These are phyloP conservation scores for Alternaria brassicae DNA, from an alignment of 2,329 filamentous ascomycete genomes.

Conservation along the genomic window DNA sequence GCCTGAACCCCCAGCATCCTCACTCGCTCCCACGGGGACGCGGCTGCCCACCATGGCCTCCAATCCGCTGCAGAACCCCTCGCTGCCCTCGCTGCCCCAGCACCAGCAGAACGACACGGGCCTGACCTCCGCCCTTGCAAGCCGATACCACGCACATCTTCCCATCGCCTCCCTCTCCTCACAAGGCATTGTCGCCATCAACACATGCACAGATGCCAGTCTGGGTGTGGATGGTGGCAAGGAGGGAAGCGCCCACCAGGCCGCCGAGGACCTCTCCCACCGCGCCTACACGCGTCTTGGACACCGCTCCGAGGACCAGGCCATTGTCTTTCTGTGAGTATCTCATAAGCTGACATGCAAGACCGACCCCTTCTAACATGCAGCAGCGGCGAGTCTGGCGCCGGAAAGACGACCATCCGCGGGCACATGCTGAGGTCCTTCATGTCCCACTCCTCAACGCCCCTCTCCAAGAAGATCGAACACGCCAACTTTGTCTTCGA, in stretches of 20 bases:
- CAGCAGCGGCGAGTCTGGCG: constrained; percentile 86
- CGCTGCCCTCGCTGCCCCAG: constrained; percentile 84
- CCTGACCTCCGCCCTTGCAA: constrained; percentile 81
- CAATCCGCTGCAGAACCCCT: constrained; percentile 70
- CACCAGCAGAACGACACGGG: constrained; percentile 81
- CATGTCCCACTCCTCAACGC: constrained; percentile 88
- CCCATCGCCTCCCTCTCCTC: constrained; percentile 90
- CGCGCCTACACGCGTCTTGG: constrained; percentile 86
- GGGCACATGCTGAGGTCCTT: constrained; percentile 86
- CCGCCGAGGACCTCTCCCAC: constrained; percentile 89
- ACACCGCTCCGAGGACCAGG: constrained; percentile 90
- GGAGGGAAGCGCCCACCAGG: constrained; percentile 89
- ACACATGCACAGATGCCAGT: constrained; percentile 90
- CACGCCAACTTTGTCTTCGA: constrained; percentile 96
- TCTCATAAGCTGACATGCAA: background rate
- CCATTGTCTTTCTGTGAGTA: constrained; percentile 87
- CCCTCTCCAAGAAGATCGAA: constrained; percentile 90
- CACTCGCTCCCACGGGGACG: constrained; percentile 50
- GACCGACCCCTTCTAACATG: constrained; percentile 10
- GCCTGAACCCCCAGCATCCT: constrained; percentile 36
- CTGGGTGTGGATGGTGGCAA: constrained; percentile 90
- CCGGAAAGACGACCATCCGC: constrained; percentile 93
- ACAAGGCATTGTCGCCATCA: constrained; percentile 88
- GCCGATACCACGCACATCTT: constrained; percentile 88
- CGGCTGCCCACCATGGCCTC: constrained; percentile 64